phyloP scores from a whole-genome alignment of 495 filamentous ascomycete genomes.

The Xylaria telfairii region DNA sequence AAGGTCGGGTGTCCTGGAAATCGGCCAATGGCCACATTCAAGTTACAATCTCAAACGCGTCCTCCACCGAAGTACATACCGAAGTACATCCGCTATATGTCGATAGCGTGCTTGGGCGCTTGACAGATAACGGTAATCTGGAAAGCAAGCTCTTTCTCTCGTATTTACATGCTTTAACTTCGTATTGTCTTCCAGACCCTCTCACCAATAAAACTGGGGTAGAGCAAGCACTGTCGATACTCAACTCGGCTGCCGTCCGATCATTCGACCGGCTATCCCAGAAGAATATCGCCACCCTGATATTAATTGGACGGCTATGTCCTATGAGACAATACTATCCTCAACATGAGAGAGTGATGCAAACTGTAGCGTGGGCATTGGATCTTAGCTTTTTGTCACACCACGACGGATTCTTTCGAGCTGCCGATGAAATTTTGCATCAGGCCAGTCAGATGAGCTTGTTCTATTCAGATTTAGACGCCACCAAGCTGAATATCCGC shows the following conservation, averaged over 20 bases:
- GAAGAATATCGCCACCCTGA: conserved; percentile 48
- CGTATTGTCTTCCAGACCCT: conserved; percentile 62
- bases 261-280: conserved; percentile 55
- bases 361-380: conserved; percentile 31
- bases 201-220: conserved; percentile 66
- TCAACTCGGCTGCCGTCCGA: conserved; percentile 54
- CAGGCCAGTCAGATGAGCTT: conserved; percentile 45
- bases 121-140: conserved; percentile 59
- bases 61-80: conserved; percentile 34
- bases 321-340: conserved; percentile 51
- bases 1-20: conserved; percentile 43
- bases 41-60: conserved; percentile 43
- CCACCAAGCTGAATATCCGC: neutral
- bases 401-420: conserved; percentile 52
- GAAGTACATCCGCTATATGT: conserved; percentile 55
- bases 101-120: conserved; percentile 54
- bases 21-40: conserved; percentile 45
- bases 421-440: conserved; percentile 50
- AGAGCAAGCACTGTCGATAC: conserved; percentile 61
- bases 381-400: conserved; percentile 56
- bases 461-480: conserved; percentile 26
- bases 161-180: conserved; percentile 69
- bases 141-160: conserved; percentile 60
- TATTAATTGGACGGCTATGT: conserved; percentile 56
- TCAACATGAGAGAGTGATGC: conserved; percentile 33